These are phyloP conservation scores for Metschnikowia kunwiensis DNA, from an alignment of 805 yeast genomes.

Conservation along the genomic window DNA sequence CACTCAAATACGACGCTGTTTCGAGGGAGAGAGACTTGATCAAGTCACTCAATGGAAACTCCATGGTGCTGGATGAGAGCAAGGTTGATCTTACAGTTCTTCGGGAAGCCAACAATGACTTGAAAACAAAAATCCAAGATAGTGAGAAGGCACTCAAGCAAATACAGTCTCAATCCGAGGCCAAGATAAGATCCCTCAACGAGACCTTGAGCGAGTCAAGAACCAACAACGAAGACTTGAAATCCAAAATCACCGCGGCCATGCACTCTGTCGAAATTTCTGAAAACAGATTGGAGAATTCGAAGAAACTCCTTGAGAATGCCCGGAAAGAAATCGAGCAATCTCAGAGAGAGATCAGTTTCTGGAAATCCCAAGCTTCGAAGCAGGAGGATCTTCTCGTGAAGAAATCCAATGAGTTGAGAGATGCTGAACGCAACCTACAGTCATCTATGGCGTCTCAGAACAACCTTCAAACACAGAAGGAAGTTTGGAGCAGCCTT, in stretches of 20 bases:
- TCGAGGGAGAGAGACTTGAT: slow-evolving; percentile 70
- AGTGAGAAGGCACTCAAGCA: slow-evolving; percentile 35
- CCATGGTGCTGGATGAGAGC: slow-evolving; percentile 7
- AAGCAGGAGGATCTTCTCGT: slow-evolving; percentile 38
- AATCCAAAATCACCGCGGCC: slow-evolving; percentile 50
- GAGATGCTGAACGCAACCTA: slow-evolving; percentile 47
- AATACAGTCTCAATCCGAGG: slow-evolving; percentile 37
- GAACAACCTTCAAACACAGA: slow-evolving; percentile 53
- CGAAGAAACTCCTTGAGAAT: slow-evolving; percentile 32
- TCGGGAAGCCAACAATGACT: slow-evolving; percentile 27
- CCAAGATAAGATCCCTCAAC: slow-evolving; percentile 47
- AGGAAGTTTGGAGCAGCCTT: slow-evolving; percentile 44
- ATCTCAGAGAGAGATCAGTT: slow-evolving; percentile 27
- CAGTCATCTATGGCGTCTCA: slow-evolving; percentile 45
- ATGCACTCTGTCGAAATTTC: slow-evolving; percentile 52
- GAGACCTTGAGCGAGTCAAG: slow-evolving; percentile 28
- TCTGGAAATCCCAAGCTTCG: slow-evolving; percentile 42
- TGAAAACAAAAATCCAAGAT: slow-evolving; percentile 34
- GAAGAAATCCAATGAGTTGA: slow-evolving; percentile 46
- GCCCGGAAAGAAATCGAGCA: slow-evolving; percentile 28
- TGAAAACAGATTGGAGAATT: slow-evolving; percentile 49
- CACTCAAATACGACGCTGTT: slow-evolving; percentile 50
- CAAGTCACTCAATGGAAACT: slow-evolving; percentile 24
- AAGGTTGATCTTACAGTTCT: slow-evolving; percentile 24
- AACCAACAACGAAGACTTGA: slow-evolving; percentile 38